Evolutionary conservation across 169 alveolate species (phyloP), one percentile per base, ranked within the genome.

Genomic region (Plasmodium falciparum): DNA sequence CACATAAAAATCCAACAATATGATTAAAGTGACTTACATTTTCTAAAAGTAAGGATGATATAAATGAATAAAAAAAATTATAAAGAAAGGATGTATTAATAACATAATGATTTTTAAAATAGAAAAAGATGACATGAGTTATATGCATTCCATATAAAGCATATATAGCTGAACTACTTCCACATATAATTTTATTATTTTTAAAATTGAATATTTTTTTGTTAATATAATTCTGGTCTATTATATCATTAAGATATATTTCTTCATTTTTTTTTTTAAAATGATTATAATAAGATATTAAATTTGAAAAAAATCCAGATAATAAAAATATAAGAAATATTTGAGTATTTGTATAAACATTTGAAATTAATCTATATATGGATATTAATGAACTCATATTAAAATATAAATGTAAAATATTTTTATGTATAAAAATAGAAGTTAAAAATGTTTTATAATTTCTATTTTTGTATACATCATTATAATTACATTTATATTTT

Each of bases 381-480:
- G 91, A 83, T 58, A 69, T 83, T 69, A 83, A 63, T 12, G 91
- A 83, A 26, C 91, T 83, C 91, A 83, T 83, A 47, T 83, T 83
- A 83, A 83, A 83, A 83, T 83, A 83, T 83, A 83, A 83, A 83
- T 83, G 91, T 72, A 83, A 56, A 58, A 83, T 58, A 83, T 83
- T 83, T 69, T 83, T 83, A 69, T 83, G 91, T 43, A 83, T 83
- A 29, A 83, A 83, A 62, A 83, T 47, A 29, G 91, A 83, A 5
- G 91, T 69, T 33, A 83, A 69, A 20, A 83, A 70, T 15, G 91
- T 83, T 83, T 83, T 83, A 83, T 67, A 83, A 83, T 83, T 83
- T 70, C 58, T 83, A 67, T 72, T 83, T 67, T 69, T 83, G 52
- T 83, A 83, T 29, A 83, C 33, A 69, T 83, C 91, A 72, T 67